These are phyloP conservation scores for Alternaria alternata DNA, from an alignment of 2,329 filamentous ascomycete species.

Conservation along the genomic window DNA sequence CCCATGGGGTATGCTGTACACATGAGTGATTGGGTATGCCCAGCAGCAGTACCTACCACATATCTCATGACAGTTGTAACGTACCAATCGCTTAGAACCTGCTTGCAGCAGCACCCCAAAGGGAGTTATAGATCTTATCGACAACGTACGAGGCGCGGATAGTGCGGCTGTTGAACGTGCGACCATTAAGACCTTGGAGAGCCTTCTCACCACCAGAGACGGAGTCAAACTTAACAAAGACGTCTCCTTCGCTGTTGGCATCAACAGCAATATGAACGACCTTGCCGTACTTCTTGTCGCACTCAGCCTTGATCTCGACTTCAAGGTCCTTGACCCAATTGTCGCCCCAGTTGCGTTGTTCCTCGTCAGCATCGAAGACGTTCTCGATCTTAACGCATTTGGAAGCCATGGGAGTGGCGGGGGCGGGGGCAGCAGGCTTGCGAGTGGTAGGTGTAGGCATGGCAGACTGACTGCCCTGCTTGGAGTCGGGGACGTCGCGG, in stretches of 20 bases:
- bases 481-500: conserved; percentile 71
- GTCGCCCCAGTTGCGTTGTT: conserved; percentile 34
- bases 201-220: conserved; percentile 96
- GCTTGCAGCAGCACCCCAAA: conserved; percentile 60
- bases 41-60: conserved; percentile 10
- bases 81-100: conserved; percentile 36
- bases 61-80: conserved; percentile 15
- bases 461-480: conserved; percentile 35
- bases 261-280: conserved; percentile 97
- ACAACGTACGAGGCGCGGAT: conserved; percentile 96
- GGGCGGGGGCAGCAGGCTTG: conserved; percentile 80
- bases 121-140: conserved; percentile 97
- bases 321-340: conserved; percentile 91
- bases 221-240: conserved; percentile 98
- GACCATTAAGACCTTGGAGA: conserved; percentile 95
- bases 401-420: conserved; percentile 82
- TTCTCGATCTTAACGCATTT: conserved; percentile 95
- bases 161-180: conserved; percentile 91
- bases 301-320: conserved; percentile 91
- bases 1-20: conserved; percentile 8
- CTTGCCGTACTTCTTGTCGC: conserved; percentile 93
- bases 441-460: conserved; percentile 54
- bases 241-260: conserved; percentile 91
- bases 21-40: conserved; percentile 15
- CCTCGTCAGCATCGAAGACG: conserved; percentile 87